Base-by-base conservation (phyloP, 768 basidiomycete species). In the Pholiota microspora region DNA sequence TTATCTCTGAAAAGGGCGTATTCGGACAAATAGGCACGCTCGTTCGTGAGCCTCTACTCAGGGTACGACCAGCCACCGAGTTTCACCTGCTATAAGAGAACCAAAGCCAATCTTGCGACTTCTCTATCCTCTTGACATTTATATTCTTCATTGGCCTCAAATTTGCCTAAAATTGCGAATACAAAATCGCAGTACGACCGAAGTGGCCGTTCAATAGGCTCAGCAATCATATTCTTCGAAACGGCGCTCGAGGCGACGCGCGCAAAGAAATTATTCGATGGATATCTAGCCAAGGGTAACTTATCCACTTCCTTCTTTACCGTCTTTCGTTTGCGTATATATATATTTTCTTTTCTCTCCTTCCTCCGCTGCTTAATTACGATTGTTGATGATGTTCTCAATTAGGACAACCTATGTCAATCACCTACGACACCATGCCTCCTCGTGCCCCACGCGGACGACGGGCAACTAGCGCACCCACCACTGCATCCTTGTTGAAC, bases 11-110 rank as follows among this genome's bases (percentile, higher is more conserved):
- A 3, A 63, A 95, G 92, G 79, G 82, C 72, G 92, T 95, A 63
- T 96, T 95, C 80, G 89, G 92, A 65, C 85, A 89, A 69, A 86
- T 92, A 72, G 93, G 93, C 77, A 92, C 90, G 76, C 84, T 96
- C 72, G 81, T 92, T 67, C 86, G 92, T 73, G 92, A 94, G 80
- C 93, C 93, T 75, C 75, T 84, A 71, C 93, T 96, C 73, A 92
- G 89, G 88, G 93, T 96, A 94, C 88, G 94, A 80, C 79, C 72
- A 75, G 78, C 81, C 81, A 75, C 77, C 73, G 69, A 78, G 72
- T 78, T 81, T 79, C 81, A 80, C 83, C 70, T 84, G 75, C 59
- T 65, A 62, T 64, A 59, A 70, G 66, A 69, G 64, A 69, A 79
- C 68, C 80, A 77, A 79, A 73, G 77, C 73, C 75, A 75, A 79